Evolutionary conservation across 371 early-diverging fungal genomes (phyloP), one percentile per base, ranked within the genome.

Genomic region (Mortierella sp.): DNA sequence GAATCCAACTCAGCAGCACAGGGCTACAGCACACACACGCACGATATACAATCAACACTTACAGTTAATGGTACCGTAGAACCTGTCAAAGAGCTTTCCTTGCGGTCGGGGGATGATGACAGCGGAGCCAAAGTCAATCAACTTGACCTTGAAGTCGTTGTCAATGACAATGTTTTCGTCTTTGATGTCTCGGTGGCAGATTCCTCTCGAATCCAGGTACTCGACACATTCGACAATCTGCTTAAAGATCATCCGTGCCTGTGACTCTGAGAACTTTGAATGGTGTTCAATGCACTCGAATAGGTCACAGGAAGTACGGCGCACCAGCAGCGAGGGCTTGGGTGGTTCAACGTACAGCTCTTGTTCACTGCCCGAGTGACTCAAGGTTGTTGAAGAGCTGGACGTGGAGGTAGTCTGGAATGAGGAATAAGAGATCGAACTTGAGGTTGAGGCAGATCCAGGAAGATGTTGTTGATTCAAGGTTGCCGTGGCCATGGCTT

Each of bases 71-170:
- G 89, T 85, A n/a, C 94, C 93, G 45, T 85, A 83, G 71, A 89
- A 91, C 48, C 84, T 80, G 57, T 80, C 81, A 72, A 88, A 90
- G 39, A 73, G 67, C 37, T 66, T 78, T 37, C 79, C 82, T 54
- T 77, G 84, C 40, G 66, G 85, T 60, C 40, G 29, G 16, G 88
- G 88, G 17, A 87, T 67, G 29, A 85, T 62, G n/a, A 85, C 86
- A 13, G 92, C 88, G 24, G 90, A 86, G 13, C 95, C 95, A 83
- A 94, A 94, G 66, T 94, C 95, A 55, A 93, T 91, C 52, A 94
- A 65, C 72, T 92, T 93, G 63, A 92, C 89, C 51, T 81, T 79
- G 60, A 86, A 89, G 60, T 87, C 79, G 49, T 82, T 83, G 66
- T 92, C 93, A 58, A 92, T 89, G 22, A 92, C 86, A 80, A 92